Evolutionary conservation across 2,329 filamentous ascomycete genomes (phyloP), one percentile per base, ranked within the genome.

Genomic region (Colletotrichum karsti): DNA sequence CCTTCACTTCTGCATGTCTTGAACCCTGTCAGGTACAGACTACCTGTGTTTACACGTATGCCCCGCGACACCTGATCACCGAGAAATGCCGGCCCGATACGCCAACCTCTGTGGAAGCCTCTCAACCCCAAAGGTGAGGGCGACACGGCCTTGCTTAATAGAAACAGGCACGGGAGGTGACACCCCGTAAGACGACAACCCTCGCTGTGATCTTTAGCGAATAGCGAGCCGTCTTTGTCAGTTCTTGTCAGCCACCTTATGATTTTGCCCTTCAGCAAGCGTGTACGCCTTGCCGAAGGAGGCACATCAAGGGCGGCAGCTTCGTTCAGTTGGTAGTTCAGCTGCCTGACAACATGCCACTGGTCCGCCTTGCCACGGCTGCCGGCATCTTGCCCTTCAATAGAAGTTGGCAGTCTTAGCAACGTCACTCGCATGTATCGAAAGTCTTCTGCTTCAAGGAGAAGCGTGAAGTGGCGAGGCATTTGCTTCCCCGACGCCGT

Each of bases 11-110:
- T 68, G 60, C 53, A 65, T 60, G 60, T 54, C 37, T 53, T 20
- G 54, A 64, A 64, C 60, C 65, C 60, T 68, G 60, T 30, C 46
- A 30, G 28, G 60, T 58, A 53, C 28, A 41, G 60, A 57, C 53
- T 54, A 59, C 60, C 42, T 54, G 35, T 6, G 28, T 30, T 22
- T 51, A 15, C 51, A 54, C 54, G 54, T 39, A 22, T 65, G 61
- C 39, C 37, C 54, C 63, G 41, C 62, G 56, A 69, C 66, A 69
- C 66, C 66, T 69, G 66, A 69, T 41, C 51, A 67, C 28, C 28
- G 48, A 67, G 66, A 67, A 67, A 69, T 69, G 66, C 66, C 55
- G 55, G 55, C 62, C 55, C 62, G 62, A 37, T 24, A 69, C 62
- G 50, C 62, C 46, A 69, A 24, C 42, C 18, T 46, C 39, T 35